Conservation (phyloP, 805 yeast genomes). For the Isabelozyma rhagii region DNA sequence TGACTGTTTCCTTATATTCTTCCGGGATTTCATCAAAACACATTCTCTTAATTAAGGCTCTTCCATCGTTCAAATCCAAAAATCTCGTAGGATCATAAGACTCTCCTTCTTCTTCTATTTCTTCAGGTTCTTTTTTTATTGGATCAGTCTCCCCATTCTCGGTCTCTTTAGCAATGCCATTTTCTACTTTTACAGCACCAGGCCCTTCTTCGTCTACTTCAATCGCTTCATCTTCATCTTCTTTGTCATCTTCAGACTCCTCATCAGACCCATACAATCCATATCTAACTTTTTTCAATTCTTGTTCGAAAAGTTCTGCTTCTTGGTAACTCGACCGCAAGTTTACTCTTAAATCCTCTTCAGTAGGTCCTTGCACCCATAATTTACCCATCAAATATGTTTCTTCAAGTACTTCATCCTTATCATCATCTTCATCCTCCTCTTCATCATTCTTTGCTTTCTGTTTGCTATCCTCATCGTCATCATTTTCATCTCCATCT, state of each 20-base stretch:
- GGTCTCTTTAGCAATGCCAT: neutral
- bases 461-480: conserved; percentile 18
- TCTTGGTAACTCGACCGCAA: conserved; percentile 9
- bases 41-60: conserved; percentile 14
- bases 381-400: conserved; percentile 77
- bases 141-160: neutral
- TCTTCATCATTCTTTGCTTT: conserved; percentile 12
- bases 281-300: conserved; percentile 36
- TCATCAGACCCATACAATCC: conserved; percentile 7
- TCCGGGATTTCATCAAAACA: conserved; percentile 20
- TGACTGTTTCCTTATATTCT: conserved; percentile 19
- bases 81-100: neutral
- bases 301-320: conserved; percentile 9
- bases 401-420: conserved; percentile 47
- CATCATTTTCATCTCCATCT: conserved; percentile 41
- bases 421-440: conserved; percentile 38
- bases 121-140: neutral
- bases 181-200: conserved; percentile 3
- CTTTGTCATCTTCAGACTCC: conserved; percentile 8
- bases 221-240: conserved; percentile 5
- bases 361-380: conserved; percentile 89
- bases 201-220: conserved; percentile 15
- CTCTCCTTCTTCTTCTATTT: conserved; percentile 1
- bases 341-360: conserved; percentile 37
- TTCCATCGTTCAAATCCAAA: conserved; percentile 1